These are phyloP conservation scores for Erysimum cheiri DNA, from an alignment of 441 rosid genomes.

Conservation along the genomic window DNA sequence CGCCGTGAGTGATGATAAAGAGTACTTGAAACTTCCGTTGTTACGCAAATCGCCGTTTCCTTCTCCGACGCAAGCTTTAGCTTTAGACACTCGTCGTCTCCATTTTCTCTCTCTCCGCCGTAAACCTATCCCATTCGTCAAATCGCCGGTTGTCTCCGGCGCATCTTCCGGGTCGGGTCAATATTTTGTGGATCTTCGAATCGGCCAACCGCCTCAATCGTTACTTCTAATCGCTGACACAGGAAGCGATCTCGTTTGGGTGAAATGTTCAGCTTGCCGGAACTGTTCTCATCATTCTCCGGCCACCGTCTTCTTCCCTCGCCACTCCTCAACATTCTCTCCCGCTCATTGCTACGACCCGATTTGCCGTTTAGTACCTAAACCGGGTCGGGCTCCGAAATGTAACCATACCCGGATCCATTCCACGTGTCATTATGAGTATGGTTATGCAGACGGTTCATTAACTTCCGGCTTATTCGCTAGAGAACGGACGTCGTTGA, in stretches of 20 bases:
- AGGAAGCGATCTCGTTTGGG: slow-evolving; percentile 89
- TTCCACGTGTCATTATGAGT: slow-evolving; percentile 77
- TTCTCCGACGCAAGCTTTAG: slow-evolving; percentile 53
- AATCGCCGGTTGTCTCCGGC: slow-evolving; percentile 70
- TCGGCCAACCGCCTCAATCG: slow-evolving; percentile 80
- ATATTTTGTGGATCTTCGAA: slow-evolving; percentile 72
- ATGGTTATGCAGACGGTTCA: slow-evolving; percentile 75
- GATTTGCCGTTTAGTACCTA: slow-evolving; percentile 62
- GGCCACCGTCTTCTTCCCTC: slow-evolving; percentile 68
- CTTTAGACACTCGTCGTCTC: slow-evolving; percentile 58
- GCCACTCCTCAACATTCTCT: slow-evolving; percentile 74
- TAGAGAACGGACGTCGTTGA: slow-evolving; percentile 60
- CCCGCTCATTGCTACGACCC: slow-evolving; percentile 70
- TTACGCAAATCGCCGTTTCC: slow-evolving; percentile 54
- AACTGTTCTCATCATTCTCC: slow-evolving; percentile 65
- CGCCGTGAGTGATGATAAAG: slow-evolving; percentile 36
- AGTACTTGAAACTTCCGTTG: slow-evolving; percentile 68
- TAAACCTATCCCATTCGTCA: slow-evolving; percentile 37
- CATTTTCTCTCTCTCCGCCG: slow-evolving; percentile 45
- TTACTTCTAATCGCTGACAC: slow-evolving; percentile 78
- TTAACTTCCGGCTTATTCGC: slow-evolving; percentile 71
- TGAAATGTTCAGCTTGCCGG: slow-evolving; percentile 73
- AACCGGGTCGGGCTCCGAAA: slow-evolving; percentile 49
- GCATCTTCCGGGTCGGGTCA: slow-evolving; percentile 81
- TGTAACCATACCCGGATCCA: slow-evolving; percentile 68